Conservation (phyloP, 169 alveolate genomes). For the Plasmodium cynomolgi region DNA sequence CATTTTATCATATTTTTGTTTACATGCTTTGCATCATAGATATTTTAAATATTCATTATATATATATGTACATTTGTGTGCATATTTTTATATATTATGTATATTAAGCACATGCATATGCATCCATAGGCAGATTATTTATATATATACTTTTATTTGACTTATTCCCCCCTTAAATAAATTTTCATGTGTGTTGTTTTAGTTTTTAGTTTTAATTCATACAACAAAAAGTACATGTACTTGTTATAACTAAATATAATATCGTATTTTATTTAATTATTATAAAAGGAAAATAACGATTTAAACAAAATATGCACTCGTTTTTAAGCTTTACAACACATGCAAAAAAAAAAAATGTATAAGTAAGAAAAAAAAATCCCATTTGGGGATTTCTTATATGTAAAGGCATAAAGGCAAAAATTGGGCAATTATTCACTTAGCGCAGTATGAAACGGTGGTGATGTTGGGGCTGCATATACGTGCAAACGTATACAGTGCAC, state of each 20-base stretch:
- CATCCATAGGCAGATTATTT: not conserved
- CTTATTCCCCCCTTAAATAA: not conserved
- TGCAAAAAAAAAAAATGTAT: not conserved
- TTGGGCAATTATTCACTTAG: not conserved
- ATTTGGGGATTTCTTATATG: not conserved
- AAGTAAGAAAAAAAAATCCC: not conserved
- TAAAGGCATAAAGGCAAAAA: not conserved
- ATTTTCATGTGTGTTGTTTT: constrained; percentile 2
- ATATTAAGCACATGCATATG: not conserved
- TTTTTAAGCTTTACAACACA: not conserved
- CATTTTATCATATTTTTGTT: not conserved
- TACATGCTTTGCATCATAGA: not conserved
- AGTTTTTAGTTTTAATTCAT: not conserved
- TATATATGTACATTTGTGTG: not conserved
- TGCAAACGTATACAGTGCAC: not conserved
- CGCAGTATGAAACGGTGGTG: not conserved
- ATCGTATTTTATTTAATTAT: not conserved
- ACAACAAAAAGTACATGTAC: not conserved
- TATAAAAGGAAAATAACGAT: not conserved
- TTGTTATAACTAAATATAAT: not conserved
- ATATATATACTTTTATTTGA: not conserved
- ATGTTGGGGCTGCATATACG: not conserved
- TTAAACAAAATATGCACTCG: not conserved
- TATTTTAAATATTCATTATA: not conserved
- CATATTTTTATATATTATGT: not conserved